Evolutionary conservation across 768 basidiomycete genomes (phyloP).

Genomic region (Obba rivulosa): DNA sequence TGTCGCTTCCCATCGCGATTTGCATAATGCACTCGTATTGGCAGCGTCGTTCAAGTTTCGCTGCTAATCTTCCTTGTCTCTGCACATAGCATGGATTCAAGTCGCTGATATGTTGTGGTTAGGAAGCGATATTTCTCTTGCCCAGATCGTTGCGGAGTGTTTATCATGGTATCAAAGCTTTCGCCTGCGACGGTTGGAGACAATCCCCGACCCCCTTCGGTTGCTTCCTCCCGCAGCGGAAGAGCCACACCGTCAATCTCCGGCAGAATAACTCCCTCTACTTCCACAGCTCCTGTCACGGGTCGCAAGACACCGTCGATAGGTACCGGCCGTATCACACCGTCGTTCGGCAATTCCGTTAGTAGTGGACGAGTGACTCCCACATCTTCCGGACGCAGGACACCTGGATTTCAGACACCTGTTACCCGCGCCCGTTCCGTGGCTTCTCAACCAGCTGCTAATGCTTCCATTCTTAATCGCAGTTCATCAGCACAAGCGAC

Average conservation of each 20-base stretch:
- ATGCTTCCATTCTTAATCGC: slow-evolving; percentile 22
- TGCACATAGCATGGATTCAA: too few species aligned
- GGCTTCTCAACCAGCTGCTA: neutral
- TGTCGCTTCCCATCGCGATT: neutral
- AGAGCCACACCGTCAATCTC: slow-evolving; percentile 38
- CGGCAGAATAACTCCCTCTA: slow-evolving; percentile 42
- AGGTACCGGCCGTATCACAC: slow-evolving; percentile 23
- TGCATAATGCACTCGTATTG: slow-evolving; percentile 2
- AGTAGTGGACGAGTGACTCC: slow-evolving; percentile 49
- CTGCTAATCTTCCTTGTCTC: too few species aligned
- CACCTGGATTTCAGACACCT: slow-evolving; percentile 15
- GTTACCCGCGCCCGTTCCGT: slow-evolving; percentile 13
- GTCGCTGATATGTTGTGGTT: too few species aligned
- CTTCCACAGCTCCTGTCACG: slow-evolving; percentile 24
- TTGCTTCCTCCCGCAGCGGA: slow-evolving; percentile 62
- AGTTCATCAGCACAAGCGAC: slow-evolving; percentile 25
- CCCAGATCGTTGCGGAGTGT: slow-evolving; percentile 84
- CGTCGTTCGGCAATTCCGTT: slow-evolving; percentile 25
- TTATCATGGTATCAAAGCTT: slow-evolving; percentile 79
- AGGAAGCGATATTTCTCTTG: slow-evolving; percentile 86
- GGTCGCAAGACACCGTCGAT: slow-evolving; percentile 58
- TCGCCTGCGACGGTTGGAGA: slow-evolving; percentile 66
- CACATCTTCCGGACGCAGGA: slow-evolving; percentile 17
- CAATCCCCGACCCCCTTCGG: slow-evolving; percentile 67
- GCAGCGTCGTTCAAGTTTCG: neutral